Conservation (phyloP, 108 stramenopile species). For the Fragilariopsis cylindrus region DNA sequence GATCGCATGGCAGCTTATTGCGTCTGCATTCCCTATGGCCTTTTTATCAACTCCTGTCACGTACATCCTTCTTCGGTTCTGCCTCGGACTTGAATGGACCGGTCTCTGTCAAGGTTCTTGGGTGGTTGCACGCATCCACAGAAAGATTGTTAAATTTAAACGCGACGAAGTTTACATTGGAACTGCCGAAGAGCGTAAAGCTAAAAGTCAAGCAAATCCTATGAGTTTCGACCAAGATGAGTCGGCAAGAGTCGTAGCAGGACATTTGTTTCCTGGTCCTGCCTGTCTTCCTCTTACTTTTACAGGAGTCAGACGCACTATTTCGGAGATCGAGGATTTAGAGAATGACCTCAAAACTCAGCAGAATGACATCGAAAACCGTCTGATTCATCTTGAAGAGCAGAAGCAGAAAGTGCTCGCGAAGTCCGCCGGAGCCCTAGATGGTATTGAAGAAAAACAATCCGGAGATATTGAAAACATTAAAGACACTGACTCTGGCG, state of each 20-base stretch:
- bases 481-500: too few species aligned
- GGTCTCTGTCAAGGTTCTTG: constrained; percentile 54
- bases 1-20: constrained; percentile 55
- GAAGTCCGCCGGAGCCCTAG: too few species aligned
- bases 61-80: constrained; percentile 47
- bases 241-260: neutral
- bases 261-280: constrained; percentile 16
- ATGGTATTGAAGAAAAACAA: too few species aligned
- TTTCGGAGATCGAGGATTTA: constrained; percentile 31
- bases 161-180: constrained; percentile 59
- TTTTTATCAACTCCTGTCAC: constrained; percentile 58
- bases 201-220: constrained; percentile 22
- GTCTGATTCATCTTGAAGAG: constrained; percentile 22
- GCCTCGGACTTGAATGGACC: constrained; percentile 42
- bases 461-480: too few species aligned
- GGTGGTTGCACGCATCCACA: constrained; percentile 30
- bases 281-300: constrained; percentile 21
- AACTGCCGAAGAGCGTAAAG: constrained; percentile 65
- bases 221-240: constrained; percentile 7
- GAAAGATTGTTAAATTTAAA: constrained; percentile 34
- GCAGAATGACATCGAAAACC: constrained; percentile 19
- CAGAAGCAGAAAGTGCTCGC: neutral
- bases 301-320: constrained; percentile 13
- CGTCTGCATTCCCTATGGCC: constrained; percentile 48
- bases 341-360: constrained; percentile 30